Evolutionary conservation across 2,329 filamentous ascomycete genomes (phyloP).

Genomic region (Cercospora nicotianae): DNA sequence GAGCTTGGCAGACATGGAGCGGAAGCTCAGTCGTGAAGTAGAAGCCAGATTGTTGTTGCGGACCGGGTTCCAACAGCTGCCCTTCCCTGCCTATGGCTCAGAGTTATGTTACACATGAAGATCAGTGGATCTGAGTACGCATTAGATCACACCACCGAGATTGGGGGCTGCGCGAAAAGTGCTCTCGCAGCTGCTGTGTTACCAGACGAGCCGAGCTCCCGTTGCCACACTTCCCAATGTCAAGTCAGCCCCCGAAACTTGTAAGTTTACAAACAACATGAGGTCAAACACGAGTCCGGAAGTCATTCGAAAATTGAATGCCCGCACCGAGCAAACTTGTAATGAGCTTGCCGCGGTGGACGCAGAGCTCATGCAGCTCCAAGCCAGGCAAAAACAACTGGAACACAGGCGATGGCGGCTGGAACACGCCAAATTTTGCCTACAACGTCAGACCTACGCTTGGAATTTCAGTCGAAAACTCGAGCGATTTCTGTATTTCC

Average conservation of each 20-base stretch:
- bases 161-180: not conserved
- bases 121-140: not conserved
- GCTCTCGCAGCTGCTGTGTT: not conserved
- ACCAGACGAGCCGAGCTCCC: not conserved
- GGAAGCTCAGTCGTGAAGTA: too few species aligned
- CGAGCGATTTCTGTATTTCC: not conserved
- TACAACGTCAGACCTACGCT: not conserved
- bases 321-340: not conserved
- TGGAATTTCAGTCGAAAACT: not conserved
- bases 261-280: not conserved
- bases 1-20: too few species aligned
- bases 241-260: not conserved
- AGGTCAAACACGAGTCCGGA: not conserved
- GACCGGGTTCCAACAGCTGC: too few species aligned
- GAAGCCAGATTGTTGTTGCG: not conserved
- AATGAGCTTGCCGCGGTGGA: not conserved
- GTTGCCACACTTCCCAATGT: not conserved
- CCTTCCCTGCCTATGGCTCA: not conserved
- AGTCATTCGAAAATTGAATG: not conserved
- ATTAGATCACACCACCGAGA: not conserved
- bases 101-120: not conserved
- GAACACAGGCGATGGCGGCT: not conserved
- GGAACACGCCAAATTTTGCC: not conserved
- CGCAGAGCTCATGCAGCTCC: not conserved
- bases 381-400: not conserved